phyloP scores from a whole-genome alignment of 345 rosid genomes.

The Aurinia saxatilis region DNA sequence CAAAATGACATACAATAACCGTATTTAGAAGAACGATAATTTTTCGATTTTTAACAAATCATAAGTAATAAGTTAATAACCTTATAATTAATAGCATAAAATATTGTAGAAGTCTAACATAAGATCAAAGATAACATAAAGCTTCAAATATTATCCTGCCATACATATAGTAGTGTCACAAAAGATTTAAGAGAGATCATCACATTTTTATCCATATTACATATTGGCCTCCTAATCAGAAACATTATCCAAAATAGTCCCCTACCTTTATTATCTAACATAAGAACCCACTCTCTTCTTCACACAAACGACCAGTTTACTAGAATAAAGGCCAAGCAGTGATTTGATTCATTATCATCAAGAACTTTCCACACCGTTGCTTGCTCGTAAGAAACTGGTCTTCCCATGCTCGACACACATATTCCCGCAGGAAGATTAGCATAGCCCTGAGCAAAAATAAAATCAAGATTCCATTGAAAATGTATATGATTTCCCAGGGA shows the following conservation, averaged over 20 bases:
- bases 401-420: constrained; percentile 86
- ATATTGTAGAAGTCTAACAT: neutral
- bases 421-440: constrained; percentile 72
- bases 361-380: constrained; percentile 89
- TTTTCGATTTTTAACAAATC: no score
- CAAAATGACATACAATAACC: no score
- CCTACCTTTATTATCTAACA: constrained; percentile 22
- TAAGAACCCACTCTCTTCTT: constrained; percentile 4
- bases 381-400: constrained; percentile 82
- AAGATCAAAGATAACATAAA: constrained; percentile 1
- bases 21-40: no score
- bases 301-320: constrained; percentile 86
- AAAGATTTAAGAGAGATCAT: neutral
- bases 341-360: constrained; percentile 60
- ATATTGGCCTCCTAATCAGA: constrained; percentile 1
- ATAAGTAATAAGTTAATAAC: neutral
- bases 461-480: neutral
- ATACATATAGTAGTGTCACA: constrained; percentile 1
- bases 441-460: constrained; percentile 41
- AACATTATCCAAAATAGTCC: neutral
- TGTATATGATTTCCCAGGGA: neutral
- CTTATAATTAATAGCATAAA: neutral
- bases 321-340: constrained; percentile 81
- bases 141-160: neutral
- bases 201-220: neutral